These are phyloP conservation scores for Aegilops tauschii DNA, from an alignment of 176 grass and related monocot genomes.

Conservation along the genomic window DNA sequence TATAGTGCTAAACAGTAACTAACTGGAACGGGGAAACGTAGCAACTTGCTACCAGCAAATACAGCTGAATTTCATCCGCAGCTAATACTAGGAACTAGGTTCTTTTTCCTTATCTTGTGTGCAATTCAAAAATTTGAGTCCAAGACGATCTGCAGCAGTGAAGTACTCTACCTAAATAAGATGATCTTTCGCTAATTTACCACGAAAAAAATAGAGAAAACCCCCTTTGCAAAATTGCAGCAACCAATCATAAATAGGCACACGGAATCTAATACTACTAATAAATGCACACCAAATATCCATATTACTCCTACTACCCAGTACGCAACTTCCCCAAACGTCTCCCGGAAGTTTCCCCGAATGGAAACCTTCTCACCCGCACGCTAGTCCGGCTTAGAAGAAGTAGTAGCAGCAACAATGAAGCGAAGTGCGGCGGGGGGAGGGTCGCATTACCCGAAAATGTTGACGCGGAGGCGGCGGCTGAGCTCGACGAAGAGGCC, in stretches of 20 bases:
- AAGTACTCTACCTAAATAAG: neutral
- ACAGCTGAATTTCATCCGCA: constrained; percentile 3
- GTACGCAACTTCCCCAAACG: constrained; percentile 6
- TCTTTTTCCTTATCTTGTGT: neutral
- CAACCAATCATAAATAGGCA: neutral
- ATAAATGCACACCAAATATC: constrained; percentile 39
- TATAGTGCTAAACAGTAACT: neutral
- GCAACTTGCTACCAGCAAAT: neutral
- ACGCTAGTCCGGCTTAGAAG: constrained; percentile 16
- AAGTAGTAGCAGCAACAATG: no score
- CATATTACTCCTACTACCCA: neutral
- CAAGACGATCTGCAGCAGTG: neutral
- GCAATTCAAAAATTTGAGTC: neutral
- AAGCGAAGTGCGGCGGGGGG: neutral
- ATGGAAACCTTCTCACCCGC: neutral
- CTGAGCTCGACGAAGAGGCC: constrained; percentile 69
- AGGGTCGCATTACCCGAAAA: constrained; percentile 43
- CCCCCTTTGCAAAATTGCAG: neutral
- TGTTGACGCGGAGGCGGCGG: constrained; percentile 56
- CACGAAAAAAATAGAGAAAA: neutral
- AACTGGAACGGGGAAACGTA: neutral
- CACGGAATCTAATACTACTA: constrained; percentile 10
- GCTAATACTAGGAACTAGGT: neutral
- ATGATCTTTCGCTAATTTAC: neutral
- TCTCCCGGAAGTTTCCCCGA: constrained; percentile 7